Percentiles rank a stretch among this genome's conserved stretches.
Conservation (phyloP, 2,329 filamentous ascomycete genomes). For the Colletotrichum destructivum region DNA sequence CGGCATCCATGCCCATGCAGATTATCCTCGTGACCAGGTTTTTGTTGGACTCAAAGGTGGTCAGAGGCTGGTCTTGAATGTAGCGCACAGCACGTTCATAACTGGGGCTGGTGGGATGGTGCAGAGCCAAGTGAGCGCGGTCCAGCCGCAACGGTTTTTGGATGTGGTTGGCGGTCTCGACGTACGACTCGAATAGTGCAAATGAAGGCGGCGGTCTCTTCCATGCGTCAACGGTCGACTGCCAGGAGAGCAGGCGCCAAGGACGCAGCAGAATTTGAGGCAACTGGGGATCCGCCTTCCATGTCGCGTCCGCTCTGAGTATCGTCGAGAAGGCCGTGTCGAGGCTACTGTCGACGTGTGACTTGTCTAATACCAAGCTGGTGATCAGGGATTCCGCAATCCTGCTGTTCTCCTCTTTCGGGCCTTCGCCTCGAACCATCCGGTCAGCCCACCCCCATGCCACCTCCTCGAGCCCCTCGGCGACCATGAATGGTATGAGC, state of each 20-base stretch:
- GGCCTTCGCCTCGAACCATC: constrained; percentile 44
- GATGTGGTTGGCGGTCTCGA: constrained; percentile 61
- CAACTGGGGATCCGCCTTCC: constrained; percentile 54
- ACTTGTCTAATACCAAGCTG: constrained; percentile 60
- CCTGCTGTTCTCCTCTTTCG: constrained; percentile 26
- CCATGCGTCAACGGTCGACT: constrained; percentile 66
- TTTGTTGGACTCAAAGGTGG: not conserved
- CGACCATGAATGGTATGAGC: constrained; percentile 66
- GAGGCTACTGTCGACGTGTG: constrained; percentile 58
- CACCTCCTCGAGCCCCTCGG: constrained; percentile 66
- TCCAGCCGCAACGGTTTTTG: constrained; percentile 58
- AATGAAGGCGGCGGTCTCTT: constrained; percentile 62
- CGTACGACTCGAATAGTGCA: constrained; percentile 67
- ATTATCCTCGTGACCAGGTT: constrained; percentile 28
- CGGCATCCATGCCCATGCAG: constrained; percentile 55
- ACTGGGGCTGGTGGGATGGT: constrained; percentile 68
- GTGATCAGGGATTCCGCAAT: constrained; percentile 50
- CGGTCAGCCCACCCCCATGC: constrained; percentile 64
- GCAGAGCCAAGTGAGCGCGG: constrained; percentile 68
- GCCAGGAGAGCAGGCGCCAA: constrained; percentile 66
- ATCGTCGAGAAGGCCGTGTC: constrained; percentile 66
- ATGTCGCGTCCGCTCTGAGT: constrained; percentile 61
- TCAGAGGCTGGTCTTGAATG: constrained; percentile 50
- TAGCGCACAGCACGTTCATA: constrained; percentile 63
- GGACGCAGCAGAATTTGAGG: constrained; percentile 56